Conservation (phyloP, 78 protist species). For the Dictyostelium firmibasis region DNA sequence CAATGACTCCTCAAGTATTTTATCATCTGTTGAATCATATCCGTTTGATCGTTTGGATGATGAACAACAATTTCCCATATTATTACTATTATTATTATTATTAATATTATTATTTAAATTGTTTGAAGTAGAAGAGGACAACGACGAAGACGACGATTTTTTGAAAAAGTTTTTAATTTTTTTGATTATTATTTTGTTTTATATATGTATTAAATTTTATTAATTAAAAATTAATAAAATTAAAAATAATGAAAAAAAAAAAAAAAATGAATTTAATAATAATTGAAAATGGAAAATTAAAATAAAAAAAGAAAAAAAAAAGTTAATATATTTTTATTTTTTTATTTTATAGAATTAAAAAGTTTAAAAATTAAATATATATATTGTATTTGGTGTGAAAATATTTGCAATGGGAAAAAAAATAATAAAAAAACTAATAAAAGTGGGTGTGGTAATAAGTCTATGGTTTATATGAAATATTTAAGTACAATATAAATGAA, state of each 20-base stretch:
- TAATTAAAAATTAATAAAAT: slow-evolving; percentile 4
- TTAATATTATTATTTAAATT: background rate
- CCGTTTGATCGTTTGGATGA: slow-evolving; percentile 21
- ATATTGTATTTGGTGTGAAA: background rate
- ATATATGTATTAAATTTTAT: background rate
- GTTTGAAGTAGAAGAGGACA: no score
- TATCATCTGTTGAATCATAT: slow-evolving; percentile 14
- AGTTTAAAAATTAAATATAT: background rate
- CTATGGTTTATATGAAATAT: background rate
- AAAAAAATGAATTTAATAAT: background rate
- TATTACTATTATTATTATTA: background rate
- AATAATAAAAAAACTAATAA: background rate
- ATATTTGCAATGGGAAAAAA: background rate
- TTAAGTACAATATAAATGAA: no score
- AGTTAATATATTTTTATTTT: background rate
- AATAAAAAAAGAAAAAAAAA: background rate
- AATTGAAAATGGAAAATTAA: background rate
- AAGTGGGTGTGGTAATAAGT: background rate
- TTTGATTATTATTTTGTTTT: slow-evolving; percentile 11
- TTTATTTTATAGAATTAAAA: background rate
- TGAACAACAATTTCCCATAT: slow-evolving; percentile 57
- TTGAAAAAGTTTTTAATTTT: slow-evolving; percentile 1
- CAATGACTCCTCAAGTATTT: background rate
- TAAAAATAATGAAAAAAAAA: background rate
- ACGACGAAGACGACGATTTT: background rate